Percentiles rank a stretch among this genome's conserved stretches.
Conservation (phyloP, 1,284 basidiomycete genomes). For the Naganishia albida region DNA sequence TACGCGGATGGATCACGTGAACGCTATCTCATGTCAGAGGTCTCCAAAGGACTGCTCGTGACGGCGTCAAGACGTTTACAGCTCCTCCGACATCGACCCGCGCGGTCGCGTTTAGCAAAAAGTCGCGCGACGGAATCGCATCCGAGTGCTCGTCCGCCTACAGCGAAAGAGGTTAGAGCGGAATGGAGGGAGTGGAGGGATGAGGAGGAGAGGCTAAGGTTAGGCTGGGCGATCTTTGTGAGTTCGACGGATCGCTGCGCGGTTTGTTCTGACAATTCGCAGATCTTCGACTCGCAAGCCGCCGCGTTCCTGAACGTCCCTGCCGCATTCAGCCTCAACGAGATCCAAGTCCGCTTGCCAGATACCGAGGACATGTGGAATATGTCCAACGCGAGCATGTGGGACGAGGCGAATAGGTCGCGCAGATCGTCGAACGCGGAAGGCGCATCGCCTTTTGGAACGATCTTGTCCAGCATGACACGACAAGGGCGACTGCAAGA, state of each 20-base stretch:
- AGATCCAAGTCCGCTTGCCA: slow-evolving; percentile 38
- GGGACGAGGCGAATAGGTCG: slow-evolving; percentile 13
- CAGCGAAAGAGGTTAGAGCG: slow-evolving; percentile 35
- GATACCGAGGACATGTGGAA: slow-evolving; percentile 41
- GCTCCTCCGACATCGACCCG: slow-evolving; percentile 35
- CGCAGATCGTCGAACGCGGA: background rate
- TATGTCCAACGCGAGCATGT: slow-evolving; percentile 28
- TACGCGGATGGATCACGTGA: slow-evolving; percentile 44
- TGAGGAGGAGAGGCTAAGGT: slow-evolving; percentile 40
- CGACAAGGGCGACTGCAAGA: slow-evolving; percentile 18
- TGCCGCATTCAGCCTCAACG: slow-evolving; percentile 38
- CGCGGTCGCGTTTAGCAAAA: background rate
- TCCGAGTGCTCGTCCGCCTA: slow-evolving; percentile 10
- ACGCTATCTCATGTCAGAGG: slow-evolving; percentile 44
- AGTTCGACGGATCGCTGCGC: slow-evolving; percentile 20
- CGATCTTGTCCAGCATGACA: slow-evolving; percentile 11
- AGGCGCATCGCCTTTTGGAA: background rate
- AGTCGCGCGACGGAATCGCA: background rate
- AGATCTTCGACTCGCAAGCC: slow-evolving; percentile 43
- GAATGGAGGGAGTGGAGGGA: slow-evolving; percentile 41
- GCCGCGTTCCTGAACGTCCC: slow-evolving; percentile 38
- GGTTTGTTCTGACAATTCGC: background rate
- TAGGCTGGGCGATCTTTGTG: slow-evolving; percentile 46
- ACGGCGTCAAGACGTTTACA: slow-evolving; percentile 42
- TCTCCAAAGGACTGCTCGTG: slow-evolving; percentile 41